Base-by-base conservation (phyloP, 371 early-diverging fungal species). In the Mucor indicus region DNA sequence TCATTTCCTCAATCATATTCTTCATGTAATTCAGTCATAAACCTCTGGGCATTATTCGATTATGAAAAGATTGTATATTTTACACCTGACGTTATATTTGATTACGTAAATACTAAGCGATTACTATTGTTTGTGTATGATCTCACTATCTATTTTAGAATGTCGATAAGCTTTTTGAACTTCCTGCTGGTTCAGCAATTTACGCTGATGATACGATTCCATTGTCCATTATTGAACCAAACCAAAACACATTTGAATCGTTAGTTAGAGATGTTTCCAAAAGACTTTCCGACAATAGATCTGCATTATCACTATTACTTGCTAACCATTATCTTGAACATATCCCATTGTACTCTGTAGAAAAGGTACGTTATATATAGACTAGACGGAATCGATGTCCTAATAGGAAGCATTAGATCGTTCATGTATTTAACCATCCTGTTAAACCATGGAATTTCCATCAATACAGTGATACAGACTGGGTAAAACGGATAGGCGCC, bases 391-490 rank as follows among this genome's bases (percentile, higher is more conserved):
- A n/a, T n/a, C n/a, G n/a, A n/a, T n/a, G n/a, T n/a, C n/a, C n/a
- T n/a, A n/a, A n/a, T n/a, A n/a, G n/a, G n/a, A n/a, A n/a, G n/a
- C n/a, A n/a, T 20, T 38, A 67, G 64, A 53, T 37, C 27, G 16
- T 57, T 5, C 30, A 37, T 29, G 44, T 58, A 9, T 69, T 49
- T 43, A 33, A 33, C 22, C 52, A 44, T 19, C 55, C 54, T 8
- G 57, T 62, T 55, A 64, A 69, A 44, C 69, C 69, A 36, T 69
- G 66, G 69, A 55, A 57, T 16, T 62, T 60, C 15, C 60, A 65
- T 46, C 20, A 42, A 0, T 65, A 69, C 20, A 41, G 42, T 30
- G 50, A 53, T 4, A 19, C 27, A 0, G 66, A 69, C 31, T 69
- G 69, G 69, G 42, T 32, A 15, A 57, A 59, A 19, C 38, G 53